These are phyloP conservation scores for Epichloe typhina DNA, from an alignment of 2,329 filamentous ascomycete genomes.

Conservation along the genomic window DNA sequence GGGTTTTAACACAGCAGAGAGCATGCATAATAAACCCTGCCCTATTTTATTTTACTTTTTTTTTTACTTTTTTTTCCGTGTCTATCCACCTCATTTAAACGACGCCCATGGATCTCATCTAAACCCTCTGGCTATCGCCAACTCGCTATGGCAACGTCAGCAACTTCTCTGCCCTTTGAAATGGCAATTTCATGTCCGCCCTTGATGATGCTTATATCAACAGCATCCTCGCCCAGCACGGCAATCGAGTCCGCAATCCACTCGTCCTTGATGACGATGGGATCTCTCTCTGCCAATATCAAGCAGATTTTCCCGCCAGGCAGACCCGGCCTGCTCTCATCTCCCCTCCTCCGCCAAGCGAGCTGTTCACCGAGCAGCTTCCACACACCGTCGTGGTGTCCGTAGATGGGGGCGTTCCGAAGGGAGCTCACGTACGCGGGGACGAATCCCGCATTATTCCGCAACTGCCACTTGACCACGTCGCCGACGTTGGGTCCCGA, in stretches of 20 bases:
- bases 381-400: constrained; percentile 47
- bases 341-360: constrained; percentile 24
- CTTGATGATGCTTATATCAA: constrained; percentile 42
- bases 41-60: too few relatives aligned
- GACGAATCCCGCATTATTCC: constrained; percentile 53
- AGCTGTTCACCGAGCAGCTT: constrained; percentile 37
- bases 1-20: too few relatives aligned
- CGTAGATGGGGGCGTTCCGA: constrained; percentile 54
- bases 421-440: constrained; percentile 59
- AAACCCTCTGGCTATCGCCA: constrained; percentile 13
- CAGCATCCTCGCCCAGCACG: constrained; percentile 42
- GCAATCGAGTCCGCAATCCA: constrained; percentile 44
- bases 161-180: constrained; percentile 44
- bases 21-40: too few relatives aligned
- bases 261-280: constrained; percentile 53
- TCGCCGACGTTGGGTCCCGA: constrained; percentile 36
- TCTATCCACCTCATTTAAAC: too few relatives aligned
- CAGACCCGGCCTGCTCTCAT: constrained; percentile 23
- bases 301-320: constrained; percentile 43
- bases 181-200: constrained; percentile 62
- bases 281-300: constrained; percentile 52
- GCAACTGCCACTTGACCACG: constrained; percentile 58
- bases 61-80: too few relatives aligned
- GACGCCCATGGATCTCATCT: neutral
- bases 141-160: constrained; percentile 23